These are phyloP conservation scores for Phytophthora pluvialis DNA, from an alignment of 352 stramenopile genomes.

Conservation along the genomic window DNA sequence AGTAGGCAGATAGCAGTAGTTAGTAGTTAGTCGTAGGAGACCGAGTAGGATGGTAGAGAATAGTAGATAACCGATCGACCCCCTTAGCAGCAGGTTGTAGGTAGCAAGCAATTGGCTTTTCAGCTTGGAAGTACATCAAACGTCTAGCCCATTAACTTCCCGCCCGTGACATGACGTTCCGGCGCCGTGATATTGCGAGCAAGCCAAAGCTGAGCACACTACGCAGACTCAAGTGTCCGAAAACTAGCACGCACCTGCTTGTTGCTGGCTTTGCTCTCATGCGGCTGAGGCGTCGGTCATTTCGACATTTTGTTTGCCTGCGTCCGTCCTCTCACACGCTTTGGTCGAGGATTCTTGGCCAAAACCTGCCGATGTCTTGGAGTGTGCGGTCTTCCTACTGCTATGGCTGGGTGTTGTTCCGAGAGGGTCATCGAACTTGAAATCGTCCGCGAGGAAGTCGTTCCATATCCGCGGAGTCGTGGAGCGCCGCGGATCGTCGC, in stretches of 20 bases:
- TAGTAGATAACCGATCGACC: conserved; percentile 35
- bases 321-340: not conserved
- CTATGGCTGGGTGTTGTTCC: conserved; percentile 21
- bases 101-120: conserved; percentile 33
- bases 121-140: conserved; percentile 21
- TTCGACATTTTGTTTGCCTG: conserved; percentile 27
- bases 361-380: conserved; percentile 10
- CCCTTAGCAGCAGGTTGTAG: conserved; percentile 37
- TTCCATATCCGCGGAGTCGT: conserved; percentile 68
- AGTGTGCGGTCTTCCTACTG: conserved; percentile 25
- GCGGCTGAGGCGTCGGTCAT: conserved; percentile 38
- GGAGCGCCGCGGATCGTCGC: conserved; percentile 20
- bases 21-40: conserved; percentile 48
- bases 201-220: conserved; percentile 15
- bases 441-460: conserved; percentile 76
- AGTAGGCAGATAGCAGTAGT: conserved; percentile 52
- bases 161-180: conserved; percentile 1
- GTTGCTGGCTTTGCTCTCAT: conserved; percentile 22
- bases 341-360: not conserved
- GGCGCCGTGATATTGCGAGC: conserved; percentile 14
- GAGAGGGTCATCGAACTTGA: conserved; percentile 61
- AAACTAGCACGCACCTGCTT: conserved; percentile 15
- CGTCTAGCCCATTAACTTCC: not conserved
- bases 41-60: conserved; percentile 43
- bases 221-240: conserved; percentile 7